These are phyloP conservation scores for Pyrenophora tritici-repentis DNA, from an alignment of 2,329 filamentous ascomycete genomes.

Conservation along the genomic window DNA sequence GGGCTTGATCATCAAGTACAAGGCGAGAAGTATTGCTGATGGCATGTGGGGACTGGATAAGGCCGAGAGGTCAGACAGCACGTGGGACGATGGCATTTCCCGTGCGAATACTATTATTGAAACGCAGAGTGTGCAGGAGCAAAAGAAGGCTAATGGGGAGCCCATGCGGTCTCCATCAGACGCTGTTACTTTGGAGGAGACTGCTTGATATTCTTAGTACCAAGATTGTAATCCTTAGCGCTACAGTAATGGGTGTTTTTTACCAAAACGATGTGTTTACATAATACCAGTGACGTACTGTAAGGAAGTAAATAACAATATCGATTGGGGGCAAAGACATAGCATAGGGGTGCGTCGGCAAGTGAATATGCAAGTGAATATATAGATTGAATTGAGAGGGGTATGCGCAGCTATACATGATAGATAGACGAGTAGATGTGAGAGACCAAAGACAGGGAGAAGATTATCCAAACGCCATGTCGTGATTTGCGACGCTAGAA, in stretches of 20 bases:
- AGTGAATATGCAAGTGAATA: neutral
- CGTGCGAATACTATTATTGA: neutral
- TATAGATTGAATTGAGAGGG: slow-evolving; percentile 2
- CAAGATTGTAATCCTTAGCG: too few species aligned
- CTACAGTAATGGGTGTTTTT: too few species aligned
- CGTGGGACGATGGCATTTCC: neutral
- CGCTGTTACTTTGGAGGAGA: neutral
- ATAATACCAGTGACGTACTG: too few species aligned
- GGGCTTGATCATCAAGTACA: slow-evolving; percentile 29
- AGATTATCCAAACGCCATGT: neutral
- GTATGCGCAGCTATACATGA: slow-evolving; percentile 5
- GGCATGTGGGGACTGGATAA: neutral
- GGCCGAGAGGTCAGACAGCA: neutral
- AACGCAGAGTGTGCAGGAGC: neutral
- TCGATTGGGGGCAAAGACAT: neutral
- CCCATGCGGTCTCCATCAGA: neutral
- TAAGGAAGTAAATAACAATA: too few species aligned
- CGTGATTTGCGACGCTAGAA: neutral
- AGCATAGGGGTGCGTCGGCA: neutral
- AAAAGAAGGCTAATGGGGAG: neutral
- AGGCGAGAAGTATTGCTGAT: slow-evolving; percentile 6
- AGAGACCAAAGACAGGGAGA: neutral
- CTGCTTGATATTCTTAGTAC: too few species aligned
- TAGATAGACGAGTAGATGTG: too few species aligned
- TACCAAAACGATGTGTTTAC: too few species aligned